A percentile compares a stretch with the other conserved stretches of the same genome.
Conservation (phyloP, 768 basidiomycete species). For the Thelephora aurantiotincta region DNA sequence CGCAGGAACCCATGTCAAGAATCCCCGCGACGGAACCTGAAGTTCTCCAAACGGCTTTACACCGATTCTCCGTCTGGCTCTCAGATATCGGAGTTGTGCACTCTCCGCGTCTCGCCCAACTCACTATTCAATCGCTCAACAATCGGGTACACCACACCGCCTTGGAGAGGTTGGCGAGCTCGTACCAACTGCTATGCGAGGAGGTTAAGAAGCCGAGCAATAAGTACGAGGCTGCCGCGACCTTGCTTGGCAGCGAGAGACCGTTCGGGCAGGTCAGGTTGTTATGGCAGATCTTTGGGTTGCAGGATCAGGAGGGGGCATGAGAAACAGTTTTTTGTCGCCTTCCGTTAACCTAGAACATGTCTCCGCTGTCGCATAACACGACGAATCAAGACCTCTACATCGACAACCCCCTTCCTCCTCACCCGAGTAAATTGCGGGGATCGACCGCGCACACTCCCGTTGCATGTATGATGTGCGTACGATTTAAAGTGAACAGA, state of each 20-base stretch:
- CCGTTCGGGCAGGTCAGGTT: constrained; percentile 70
- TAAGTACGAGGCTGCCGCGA: constrained; percentile 83
- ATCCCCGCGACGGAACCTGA: constrained; percentile 51
- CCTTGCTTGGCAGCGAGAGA: constrained; percentile 68
- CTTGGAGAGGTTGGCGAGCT: constrained; percentile 46
- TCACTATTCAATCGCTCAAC: constrained; percentile 54
- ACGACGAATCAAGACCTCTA: too few relatives aligned
- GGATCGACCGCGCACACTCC: too few relatives aligned
- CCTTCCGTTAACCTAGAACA: too few relatives aligned
- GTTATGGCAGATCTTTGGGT: constrained; percentile 66
- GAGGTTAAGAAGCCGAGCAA: constrained; percentile 64
- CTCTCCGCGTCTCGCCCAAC: constrained; percentile 62
- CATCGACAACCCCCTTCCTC: too few relatives aligned
- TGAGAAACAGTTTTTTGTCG: too few relatives aligned
- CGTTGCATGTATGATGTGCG: too few relatives aligned
- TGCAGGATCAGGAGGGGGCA: constrained; percentile 28
- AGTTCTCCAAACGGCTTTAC: constrained; percentile 47
- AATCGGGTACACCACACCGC: constrained; percentile 64
- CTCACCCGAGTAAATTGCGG: too few relatives aligned
- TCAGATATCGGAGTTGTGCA: constrained; percentile 70
- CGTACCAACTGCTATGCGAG: constrained; percentile 64
- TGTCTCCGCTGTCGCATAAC: too few relatives aligned
- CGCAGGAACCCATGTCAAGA: constrained; percentile 62
- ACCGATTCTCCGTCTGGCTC: constrained; percentile 73
- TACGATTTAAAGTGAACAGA: too few relatives aligned